Conservation (phyloP, 441 rosid species). For the Euphorbia schlechtendalii region DNA sequence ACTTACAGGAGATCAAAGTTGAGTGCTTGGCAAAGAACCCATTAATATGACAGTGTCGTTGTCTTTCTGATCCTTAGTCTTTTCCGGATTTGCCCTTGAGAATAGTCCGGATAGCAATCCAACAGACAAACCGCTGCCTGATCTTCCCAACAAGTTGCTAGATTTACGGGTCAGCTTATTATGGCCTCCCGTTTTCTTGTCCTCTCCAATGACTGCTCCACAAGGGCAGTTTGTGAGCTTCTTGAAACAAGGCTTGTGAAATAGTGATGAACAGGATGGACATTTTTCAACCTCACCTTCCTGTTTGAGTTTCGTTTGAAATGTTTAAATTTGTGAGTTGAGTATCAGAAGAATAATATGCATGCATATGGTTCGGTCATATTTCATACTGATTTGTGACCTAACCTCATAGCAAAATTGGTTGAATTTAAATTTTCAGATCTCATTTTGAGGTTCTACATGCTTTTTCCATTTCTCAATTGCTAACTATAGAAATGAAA, state of each 20-base stretch:
- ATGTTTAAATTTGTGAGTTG: slow-evolving; percentile 17
- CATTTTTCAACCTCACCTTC: slow-evolving; percentile 72
- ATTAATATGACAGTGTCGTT: slow-evolving; percentile 50
- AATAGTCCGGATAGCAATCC: slow-evolving; percentile 60
- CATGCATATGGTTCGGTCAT: neutral
- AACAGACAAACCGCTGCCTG: slow-evolving; percentile 37
- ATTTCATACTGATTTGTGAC: neutral
- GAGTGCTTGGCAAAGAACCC: slow-evolving; percentile 71
- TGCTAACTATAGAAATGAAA: no score
- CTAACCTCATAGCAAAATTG: neutral
- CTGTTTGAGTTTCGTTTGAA: slow-evolving; percentile 35
- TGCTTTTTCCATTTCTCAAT: no score
- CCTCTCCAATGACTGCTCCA: slow-evolving; percentile 36
- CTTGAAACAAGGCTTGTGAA: slow-evolving; percentile 73
- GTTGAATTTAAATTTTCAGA: no score
- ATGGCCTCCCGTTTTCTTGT: slow-evolving; percentile 18
- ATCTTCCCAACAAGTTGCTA: slow-evolving; percentile 33
- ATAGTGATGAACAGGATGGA: slow-evolving; percentile 50
- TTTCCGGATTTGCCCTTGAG: slow-evolving; percentile 43
- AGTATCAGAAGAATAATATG: neutral
- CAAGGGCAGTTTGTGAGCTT: slow-evolving; percentile 63
- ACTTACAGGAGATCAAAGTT: slow-evolving; percentile 29
- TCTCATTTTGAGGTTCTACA: no score
- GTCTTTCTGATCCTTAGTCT: slow-evolving; percentile 29
- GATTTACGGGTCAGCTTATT: slow-evolving; percentile 26